Conservation (phyloP, 352 stramenopile species). For the Phytophthora multivora region DNA sequence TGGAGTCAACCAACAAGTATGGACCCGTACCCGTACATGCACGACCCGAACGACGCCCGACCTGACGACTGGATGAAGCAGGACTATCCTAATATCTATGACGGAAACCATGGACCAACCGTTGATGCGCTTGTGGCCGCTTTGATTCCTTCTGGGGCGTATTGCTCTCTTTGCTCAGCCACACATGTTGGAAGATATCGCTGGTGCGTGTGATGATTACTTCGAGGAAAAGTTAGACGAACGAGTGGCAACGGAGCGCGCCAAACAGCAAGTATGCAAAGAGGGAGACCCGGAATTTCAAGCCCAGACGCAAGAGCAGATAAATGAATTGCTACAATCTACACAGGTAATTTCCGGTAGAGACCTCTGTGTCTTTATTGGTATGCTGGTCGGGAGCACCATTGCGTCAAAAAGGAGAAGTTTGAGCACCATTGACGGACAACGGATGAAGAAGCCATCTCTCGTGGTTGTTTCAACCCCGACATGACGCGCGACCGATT, state of each 20-base stretch:
- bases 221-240: not conserved
- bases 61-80: too few relatives aligned
- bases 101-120: too few relatives aligned
- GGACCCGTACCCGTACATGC: too few relatives aligned
- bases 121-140: too few relatives aligned
- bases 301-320: not conserved
- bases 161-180: not conserved
- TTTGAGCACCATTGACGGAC: constrained; percentile 1
- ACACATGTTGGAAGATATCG: not conserved
- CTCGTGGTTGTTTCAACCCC: not conserved
- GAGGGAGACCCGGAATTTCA: not conserved
- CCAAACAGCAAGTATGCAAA: not conserved
- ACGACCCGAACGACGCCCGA: too few relatives aligned
- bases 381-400: not conserved
- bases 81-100: too few relatives aligned
- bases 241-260: not conserved
- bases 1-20: too few relatives aligned
- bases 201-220: not conserved
- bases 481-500: constrained; percentile 8
- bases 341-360: not conserved
- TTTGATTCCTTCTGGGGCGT: not conserved
- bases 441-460: not conserved
- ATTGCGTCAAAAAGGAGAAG: constrained; percentile 1
- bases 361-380: not conserved
- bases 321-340: not conserved